These are phyloP conservation scores for Wickerhamomyces subpelliculosus DNA, from an alignment of 805 yeast genomes.

Conservation along the genomic window DNA sequence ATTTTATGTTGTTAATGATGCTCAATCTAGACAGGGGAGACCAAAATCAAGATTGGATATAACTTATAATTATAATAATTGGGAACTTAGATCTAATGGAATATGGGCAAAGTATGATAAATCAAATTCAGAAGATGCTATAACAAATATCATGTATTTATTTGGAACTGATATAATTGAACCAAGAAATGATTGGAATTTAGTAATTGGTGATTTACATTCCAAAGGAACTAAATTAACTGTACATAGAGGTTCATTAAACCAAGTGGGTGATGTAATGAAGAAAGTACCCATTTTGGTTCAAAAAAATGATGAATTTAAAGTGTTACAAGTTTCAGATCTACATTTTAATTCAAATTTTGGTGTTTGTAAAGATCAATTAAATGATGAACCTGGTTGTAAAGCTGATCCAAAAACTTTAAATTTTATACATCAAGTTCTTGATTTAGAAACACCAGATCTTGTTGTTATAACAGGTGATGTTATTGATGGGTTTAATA, in stretches of 20 bases:
- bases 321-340: conserved; percentile 62
- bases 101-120: conserved; percentile 50
- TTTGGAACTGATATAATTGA: conserved; percentile 53
- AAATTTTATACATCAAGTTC: conserved; percentile 41
- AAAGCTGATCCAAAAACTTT: conserved; percentile 48
- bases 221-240: conserved; percentile 3
- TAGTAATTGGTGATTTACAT: conserved; percentile 16
- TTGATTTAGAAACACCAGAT: conserved; percentile 53
- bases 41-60: conserved; percentile 20
- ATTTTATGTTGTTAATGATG: conserved; percentile 28
- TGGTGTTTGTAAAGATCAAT: conserved; percentile 44
- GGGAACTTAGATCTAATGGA: conserved; percentile 43
- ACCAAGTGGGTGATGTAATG: conserved; percentile 1
- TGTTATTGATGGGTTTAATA: conserved; percentile 47
- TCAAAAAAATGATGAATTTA: conserved; percentile 35
- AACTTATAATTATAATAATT: conserved; percentile 20
- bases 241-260: conserved; percentile 6
- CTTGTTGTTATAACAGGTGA: conserved; percentile 63
- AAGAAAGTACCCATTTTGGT: conserved; percentile 18
- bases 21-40: conserved; percentile 22
- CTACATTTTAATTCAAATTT: conserved; percentile 55
- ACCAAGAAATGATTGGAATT: conserved; percentile 52
- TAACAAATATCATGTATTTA: conserved; percentile 43
- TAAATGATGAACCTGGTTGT: conserved; percentile 31
- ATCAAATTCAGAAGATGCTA: conserved; percentile 24